A percentile compares a stretch with the other conserved stretches of the same genome.
These are phyloP conservation scores for Vigna radiata DNA, from an alignment of 306 rosid species.

Conservation along the genomic window DNA sequence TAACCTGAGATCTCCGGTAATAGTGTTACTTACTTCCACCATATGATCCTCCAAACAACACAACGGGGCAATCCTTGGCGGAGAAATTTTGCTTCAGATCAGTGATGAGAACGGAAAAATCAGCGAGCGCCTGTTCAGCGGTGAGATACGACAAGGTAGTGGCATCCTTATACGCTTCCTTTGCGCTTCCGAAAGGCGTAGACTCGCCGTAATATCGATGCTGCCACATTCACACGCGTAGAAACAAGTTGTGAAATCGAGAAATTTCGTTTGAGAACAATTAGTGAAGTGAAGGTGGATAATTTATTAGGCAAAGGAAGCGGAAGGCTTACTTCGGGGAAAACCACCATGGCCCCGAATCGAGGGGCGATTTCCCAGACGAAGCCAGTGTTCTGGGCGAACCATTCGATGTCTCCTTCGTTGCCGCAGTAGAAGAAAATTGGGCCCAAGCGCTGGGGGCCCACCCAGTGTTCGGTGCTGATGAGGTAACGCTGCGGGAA, in stretches of 20 bases:
- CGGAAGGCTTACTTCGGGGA: conserved; percentile 67
- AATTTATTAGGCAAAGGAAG: too few relatives aligned
- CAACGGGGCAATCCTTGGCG: conserved; percentile 72
- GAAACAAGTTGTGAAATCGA: background rate
- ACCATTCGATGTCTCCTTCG: conserved; percentile 92
- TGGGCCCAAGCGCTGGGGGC: conserved; percentile 62
- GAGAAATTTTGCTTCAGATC: conserved; percentile 66
- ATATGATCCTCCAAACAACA: conserved; percentile 89
- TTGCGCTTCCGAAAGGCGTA: conserved; percentile 67
- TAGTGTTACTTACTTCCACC: conserved; percentile 76
- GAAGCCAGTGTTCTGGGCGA: conserved; percentile 83
- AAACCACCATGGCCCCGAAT: conserved; percentile 83
- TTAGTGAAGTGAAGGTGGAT: background rate
- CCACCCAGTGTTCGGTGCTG: conserved; percentile 73
- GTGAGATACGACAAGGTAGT: conserved; percentile 68
- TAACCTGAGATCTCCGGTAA: background rate
- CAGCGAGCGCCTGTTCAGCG: conserved; percentile 81
- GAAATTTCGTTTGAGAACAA: background rate
- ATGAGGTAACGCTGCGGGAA: conserved; percentile 84
- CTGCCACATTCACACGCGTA: conserved; percentile 42
- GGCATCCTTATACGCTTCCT: conserved; percentile 77
- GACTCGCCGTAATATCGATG: conserved; percentile 89
- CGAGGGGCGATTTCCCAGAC: conserved; percentile 85
- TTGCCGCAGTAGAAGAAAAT: conserved; percentile 92
- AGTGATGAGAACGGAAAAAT: conserved; percentile 68